A percentile compares a stretch with the other conserved stretches of the same genome.
phyloP scores from a whole-genome alignment of 2,329 filamentous ascomycete genomes.

The Ilyonectria mors-panacis region DNA sequence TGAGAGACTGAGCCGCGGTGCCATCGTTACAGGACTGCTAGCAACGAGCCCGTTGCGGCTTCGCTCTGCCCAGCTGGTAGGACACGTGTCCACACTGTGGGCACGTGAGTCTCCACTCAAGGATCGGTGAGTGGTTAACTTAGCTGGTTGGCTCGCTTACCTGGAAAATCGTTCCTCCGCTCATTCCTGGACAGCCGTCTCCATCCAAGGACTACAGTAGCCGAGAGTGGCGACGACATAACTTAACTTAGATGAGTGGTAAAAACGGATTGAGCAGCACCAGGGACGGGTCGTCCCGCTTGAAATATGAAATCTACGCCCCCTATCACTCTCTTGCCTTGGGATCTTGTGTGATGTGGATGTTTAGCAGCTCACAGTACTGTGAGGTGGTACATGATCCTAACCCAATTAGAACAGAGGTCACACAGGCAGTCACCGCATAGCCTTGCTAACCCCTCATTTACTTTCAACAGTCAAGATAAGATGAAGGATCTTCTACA shows the following conservation, averaged over 20 bases:
- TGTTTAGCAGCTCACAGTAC: not conserved
- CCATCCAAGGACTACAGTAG: not conserved
- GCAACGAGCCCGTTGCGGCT: no score
- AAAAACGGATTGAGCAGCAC: not conserved
- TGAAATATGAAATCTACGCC: not conserved
- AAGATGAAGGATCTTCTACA: slow-evolving; percentile 2
- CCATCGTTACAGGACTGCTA: no score
- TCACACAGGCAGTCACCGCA: not conserved
- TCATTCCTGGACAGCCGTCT: not conserved
- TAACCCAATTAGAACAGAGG: not conserved
- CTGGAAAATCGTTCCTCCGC: no score
- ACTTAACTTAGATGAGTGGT: no score
- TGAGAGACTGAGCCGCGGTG: no score
- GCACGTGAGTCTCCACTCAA: no score
- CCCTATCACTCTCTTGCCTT: not conserved
- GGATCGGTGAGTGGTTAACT: no score
- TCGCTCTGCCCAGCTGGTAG: no score
- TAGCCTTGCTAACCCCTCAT: not conserved
- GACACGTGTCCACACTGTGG: no score
- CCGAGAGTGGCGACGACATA: not conserved
- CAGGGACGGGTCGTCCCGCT: not conserved
- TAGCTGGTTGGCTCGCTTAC: no score
- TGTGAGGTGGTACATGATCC: not conserved
- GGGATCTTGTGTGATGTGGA: not conserved
- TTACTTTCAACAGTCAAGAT: slow-evolving; percentile 1